Evolutionary conservation across 495 filamentous ascomycete genomes (phyloP), one percentile per base, ranked within the genome.

Genomic region (Penicillium riverlandense): DNA sequence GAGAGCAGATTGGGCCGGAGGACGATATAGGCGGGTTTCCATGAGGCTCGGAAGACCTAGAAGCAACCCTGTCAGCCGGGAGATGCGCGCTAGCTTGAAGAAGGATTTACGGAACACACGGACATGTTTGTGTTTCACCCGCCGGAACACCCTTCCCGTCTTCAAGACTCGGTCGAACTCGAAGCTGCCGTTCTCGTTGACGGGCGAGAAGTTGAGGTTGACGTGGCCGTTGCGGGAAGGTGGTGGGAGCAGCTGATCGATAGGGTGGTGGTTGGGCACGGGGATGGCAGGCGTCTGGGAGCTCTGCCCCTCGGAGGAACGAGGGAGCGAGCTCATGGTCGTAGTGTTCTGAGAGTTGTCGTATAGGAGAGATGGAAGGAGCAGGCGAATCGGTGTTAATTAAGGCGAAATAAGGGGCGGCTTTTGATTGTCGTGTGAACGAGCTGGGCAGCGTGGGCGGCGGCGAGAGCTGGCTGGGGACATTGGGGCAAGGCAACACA

Each of bases 141-240:
- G 80, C 62, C 94, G 95, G 51, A 80, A 75, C 33, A 95, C 83
- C 54, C 80, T 84, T 14, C 91, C 90, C 38, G 82, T 80, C 66
- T 95, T 96, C 55, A 97, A 66, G 34, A 96, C 87, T 11, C 89
- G 82, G 59, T 98, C 92, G 56, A 94, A 92, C 53, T 88, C 89
- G 62, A 95, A 98, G 58, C 86, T 88, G 31, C 92, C 92, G 58
- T 96, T 90, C 63, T 96, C 86, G 54, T 95, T 92, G 47, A 97
- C 88, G 7, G 88, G 87, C 11, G 81, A 85, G 54, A 82, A 80
- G 8, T 96, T 80, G 10, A 80, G 57, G 47, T 73, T 78, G 37
- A 84, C 61, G 55, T 79, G 72, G 29, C 71, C 71, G 37, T 58
- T 78, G 59, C 72, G 63, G 52, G 56, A 47, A 22, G 48, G 48